Evolutionary conservation across 306 rosid genomes (phyloP).

Genomic region (Boehmeria nivea): DNA sequence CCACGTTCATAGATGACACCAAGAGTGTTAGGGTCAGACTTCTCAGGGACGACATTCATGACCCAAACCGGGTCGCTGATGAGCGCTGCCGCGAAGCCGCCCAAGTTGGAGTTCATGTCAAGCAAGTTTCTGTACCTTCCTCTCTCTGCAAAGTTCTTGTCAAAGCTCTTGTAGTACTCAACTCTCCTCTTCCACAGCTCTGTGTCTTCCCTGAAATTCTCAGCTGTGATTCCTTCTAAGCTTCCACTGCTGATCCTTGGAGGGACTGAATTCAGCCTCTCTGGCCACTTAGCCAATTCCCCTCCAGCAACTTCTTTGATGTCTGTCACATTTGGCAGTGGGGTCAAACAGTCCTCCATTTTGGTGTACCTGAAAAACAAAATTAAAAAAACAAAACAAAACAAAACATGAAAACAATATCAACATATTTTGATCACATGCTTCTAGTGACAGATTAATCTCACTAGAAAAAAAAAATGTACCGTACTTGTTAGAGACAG

Average conservation of each 20-base stretch:
- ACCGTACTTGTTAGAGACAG: no score
- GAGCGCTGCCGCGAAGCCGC: constrained; percentile 89
- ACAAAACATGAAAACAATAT: no score
- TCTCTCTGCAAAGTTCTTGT: constrained; percentile 53
- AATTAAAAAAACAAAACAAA: neutral
- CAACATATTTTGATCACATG: no score
- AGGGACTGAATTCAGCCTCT: constrained; percentile 63
- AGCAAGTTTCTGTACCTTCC: constrained; percentile 82
- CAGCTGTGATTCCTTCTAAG: constrained; percentile 51
- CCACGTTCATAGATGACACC: constrained; percentile 86
- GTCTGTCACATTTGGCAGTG: constrained; percentile 60
- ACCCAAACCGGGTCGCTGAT: constrained; percentile 80
- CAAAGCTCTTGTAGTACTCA: constrained; percentile 50
- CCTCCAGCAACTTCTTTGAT: constrained; percentile 67
- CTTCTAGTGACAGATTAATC: no score
- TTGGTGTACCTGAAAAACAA: constrained; percentile 64
- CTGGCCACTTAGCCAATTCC: constrained; percentile 67
- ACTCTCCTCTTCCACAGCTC: constrained; percentile 76
- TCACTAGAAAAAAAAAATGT: no score
- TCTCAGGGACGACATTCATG: constrained; percentile 84
- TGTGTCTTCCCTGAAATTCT: constrained; percentile 47
- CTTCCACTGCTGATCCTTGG: constrained; percentile 76
- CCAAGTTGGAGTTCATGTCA: constrained; percentile 81
- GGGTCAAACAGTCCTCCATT: constrained; percentile 76
- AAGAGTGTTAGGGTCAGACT: constrained; percentile 68